A percentile compares a stretch with the other conserved stretches of the same genome.
Conservation (phyloP, 768 basidiomycete genomes). For the Suillus subaureus region DNA sequence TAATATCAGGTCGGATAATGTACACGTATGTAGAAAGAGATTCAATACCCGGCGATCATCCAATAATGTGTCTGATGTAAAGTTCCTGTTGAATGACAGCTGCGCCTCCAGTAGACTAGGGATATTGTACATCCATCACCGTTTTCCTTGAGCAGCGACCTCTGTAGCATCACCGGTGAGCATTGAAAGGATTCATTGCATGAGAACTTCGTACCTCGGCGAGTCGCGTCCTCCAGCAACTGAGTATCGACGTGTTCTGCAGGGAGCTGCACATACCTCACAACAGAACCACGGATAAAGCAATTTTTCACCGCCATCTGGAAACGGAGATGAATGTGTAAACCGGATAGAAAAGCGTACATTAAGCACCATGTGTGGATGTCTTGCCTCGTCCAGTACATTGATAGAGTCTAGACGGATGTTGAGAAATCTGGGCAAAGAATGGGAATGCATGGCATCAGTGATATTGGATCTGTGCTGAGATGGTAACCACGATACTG, state of each 20-base stretch:
- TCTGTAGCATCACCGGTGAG: constrained; percentile 27
- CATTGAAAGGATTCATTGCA: constrained; percentile 9
- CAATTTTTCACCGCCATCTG: constrained; percentile 99
- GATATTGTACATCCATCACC: constrained; percentile 23
- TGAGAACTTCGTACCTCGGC: constrained; percentile 65
- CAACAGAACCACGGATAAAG: constrained; percentile 97
- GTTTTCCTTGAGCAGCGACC: constrained; percentile 44
- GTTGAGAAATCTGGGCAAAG: constrained; percentile 75
- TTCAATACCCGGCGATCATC: background rate
- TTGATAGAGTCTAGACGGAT: constrained; percentile 94
- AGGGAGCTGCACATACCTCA: constrained; percentile 95
- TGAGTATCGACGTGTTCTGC: constrained; percentile 94
- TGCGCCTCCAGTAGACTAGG: background rate
- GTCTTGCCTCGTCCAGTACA: constrained; percentile 87
- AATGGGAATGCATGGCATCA: constrained; percentile 1
- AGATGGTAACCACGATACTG: constrained; percentile 30
- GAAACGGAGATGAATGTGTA: constrained; percentile 4
- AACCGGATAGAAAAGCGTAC: background rate
- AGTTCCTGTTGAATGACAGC: background rate
- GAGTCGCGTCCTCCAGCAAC: constrained; percentile 92
- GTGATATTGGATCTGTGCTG: constrained; percentile 1
- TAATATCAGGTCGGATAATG: constrained; percentile 16
- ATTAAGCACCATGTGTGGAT: constrained; percentile 89
- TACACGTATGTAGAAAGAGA: background rate
- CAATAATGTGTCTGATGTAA: background rate